Evolutionary conservation across 768 basidiomycete genomes (phyloP).

Genomic region (Pholiota microspora): DNA sequence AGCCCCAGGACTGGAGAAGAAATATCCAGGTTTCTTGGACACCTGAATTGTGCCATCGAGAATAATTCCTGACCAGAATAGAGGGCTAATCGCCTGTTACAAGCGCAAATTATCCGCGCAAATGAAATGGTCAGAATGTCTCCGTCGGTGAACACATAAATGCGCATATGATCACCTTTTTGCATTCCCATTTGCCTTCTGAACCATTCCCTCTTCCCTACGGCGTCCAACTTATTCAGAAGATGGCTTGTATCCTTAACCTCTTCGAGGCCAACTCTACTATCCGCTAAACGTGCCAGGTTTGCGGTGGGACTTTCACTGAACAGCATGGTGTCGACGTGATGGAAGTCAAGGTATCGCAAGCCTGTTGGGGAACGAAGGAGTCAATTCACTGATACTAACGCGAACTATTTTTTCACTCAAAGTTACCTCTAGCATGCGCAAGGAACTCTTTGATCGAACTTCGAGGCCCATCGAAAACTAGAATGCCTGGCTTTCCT

Average conservation of each 20-base stretch:
- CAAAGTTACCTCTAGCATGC: slow-evolving; percentile 31
- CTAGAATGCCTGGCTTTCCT: slow-evolving; percentile 41
- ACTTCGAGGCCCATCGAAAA: slow-evolving; percentile 36
- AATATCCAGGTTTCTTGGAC: neutral
- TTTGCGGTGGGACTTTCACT: neutral
- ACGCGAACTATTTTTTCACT: neutral
- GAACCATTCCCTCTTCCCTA: slow-evolving; percentile 38
- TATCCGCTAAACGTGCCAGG: slow-evolving; percentile 22
- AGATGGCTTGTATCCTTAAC: slow-evolving; percentile 34
- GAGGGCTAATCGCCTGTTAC: neutral
- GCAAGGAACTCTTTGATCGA: slow-evolving; percentile 36
- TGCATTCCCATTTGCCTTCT: slow-evolving; percentile 34
- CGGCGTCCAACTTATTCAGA: slow-evolving; percentile 26
- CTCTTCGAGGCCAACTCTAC: slow-evolving; percentile 33
- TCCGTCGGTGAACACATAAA: neutral
- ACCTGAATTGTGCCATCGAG: neutral
- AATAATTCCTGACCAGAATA: neutral
- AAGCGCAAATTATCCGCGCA: neutral
- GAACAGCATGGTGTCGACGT: slow-evolving; percentile 34
- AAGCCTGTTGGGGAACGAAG: slow-evolving; percentile 23
- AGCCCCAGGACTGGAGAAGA: neutral
- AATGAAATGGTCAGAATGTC: neutral
- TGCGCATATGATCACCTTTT: slow-evolving; percentile 15
- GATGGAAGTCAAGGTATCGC: slow-evolving; percentile 43
- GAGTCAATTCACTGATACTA: neutral